Evolutionary conservation across 768 basidiomycete species (phyloP).

Genomic region (Thelephora aurantiotincta): DNA sequence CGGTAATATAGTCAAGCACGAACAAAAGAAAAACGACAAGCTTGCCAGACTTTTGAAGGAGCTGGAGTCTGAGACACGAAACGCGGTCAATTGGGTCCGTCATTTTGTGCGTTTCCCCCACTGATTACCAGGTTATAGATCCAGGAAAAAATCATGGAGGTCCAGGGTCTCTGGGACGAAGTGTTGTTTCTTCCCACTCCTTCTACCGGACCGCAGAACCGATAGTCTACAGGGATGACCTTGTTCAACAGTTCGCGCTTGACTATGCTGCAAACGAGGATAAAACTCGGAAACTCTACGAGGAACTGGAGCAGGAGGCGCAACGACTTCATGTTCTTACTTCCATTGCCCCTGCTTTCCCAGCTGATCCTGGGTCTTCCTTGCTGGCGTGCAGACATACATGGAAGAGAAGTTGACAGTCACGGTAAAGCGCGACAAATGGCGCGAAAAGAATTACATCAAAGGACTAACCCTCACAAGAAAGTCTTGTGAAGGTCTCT

Average conservation of each 20-base stretch:
- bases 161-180: neutral
- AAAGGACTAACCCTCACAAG: constrained; percentile 15
- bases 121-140: neutral
- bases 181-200: no score
- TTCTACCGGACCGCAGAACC: neutral
- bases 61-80: neutral
- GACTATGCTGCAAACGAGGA: constrained; percentile 16
- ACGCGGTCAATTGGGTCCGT: no score
- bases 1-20: no score
- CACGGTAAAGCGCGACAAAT: constrained; percentile 8
- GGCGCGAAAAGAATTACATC: constrained; percentile 14
- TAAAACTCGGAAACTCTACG: constrained; percentile 13
- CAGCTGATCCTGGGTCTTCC: no score
- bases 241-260: constrained; percentile 13
- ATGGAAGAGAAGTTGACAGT: constrained; percentile 7
- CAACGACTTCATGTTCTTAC: constrained; percentile 7
- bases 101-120: no score
- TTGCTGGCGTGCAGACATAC: constrained; percentile 7
- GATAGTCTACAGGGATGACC: constrained; percentile 7
- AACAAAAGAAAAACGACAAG: no score
- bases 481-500: constrained; percentile 14
- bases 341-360: no score
- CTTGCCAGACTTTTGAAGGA: no score
- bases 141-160: neutral
- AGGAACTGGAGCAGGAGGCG: constrained; percentile 11